Percentiles rank a stretch among this genome's conserved stretches.
Evolutionary conservation across 2,329 filamentous ascomycete species (phyloP).

Genomic region (Helminthosporium solani): DNA sequence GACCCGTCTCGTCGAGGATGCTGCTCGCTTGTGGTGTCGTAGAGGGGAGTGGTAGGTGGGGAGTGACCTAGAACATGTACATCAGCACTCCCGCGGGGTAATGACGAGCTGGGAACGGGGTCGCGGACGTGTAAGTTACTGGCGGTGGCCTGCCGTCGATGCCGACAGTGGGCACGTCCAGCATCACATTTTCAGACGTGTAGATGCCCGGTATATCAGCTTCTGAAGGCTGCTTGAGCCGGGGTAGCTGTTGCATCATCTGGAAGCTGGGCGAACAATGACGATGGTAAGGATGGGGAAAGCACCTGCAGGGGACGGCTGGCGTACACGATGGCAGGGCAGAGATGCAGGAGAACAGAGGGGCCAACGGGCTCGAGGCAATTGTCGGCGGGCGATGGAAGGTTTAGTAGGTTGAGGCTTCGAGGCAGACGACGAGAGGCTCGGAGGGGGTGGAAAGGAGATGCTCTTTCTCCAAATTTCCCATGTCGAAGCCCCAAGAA

Average conservation of each 20-base stretch:
- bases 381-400: no score
- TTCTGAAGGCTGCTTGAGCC: constrained; percentile 22
- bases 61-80: constrained; percentile 50
- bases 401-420: neutral
- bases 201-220: constrained; percentile 43
- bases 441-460: neutral
- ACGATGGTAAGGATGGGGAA: neutral
- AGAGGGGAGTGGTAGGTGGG: constrained; percentile 63
- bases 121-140: constrained; percentile 53
- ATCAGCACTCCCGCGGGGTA: constrained; percentile 31
- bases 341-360: neutral
- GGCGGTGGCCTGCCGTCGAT: constrained; percentile 45
- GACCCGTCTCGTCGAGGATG: constrained; percentile 61
- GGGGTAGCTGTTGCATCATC: constrained; percentile 17
- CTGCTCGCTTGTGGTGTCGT: constrained; percentile 63
- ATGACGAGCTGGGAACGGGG: constrained; percentile 8
- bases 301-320: constrained; percentile 2
- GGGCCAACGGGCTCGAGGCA: no score
- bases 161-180: constrained; percentile 48
- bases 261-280: neutral
- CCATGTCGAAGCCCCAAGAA: neutral
- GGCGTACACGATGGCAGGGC: neutral
- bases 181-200: constrained; percentile 49
- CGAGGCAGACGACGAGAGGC: neutral
- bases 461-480: neutral